Percentiles rank a stretch among this genome's conserved stretches.
Evolutionary conservation across 768 basidiomycete species (phyloP).

Genomic region (Astraeus odoratus): DNA sequence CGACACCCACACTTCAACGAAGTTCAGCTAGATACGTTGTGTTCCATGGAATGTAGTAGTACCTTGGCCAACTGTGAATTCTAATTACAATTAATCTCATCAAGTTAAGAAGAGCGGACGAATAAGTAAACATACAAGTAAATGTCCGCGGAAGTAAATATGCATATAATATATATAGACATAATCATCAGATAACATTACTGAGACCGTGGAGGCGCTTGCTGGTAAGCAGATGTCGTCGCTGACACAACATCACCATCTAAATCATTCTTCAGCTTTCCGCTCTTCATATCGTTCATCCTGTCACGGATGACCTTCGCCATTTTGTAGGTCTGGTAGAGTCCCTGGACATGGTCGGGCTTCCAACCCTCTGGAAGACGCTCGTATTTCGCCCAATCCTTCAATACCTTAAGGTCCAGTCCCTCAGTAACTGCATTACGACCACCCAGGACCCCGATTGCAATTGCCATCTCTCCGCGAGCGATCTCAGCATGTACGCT

Average conservation of each 20-base stretch:
- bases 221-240: background rate
- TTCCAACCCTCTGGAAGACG: slow-evolving; percentile 39
- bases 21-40: no score
- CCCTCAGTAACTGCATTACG: slow-evolving; percentile 34
- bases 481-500: slow-evolving; percentile 52
- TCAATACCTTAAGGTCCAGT: slow-evolving; percentile 38
- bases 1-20: no score
- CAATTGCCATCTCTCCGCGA: slow-evolving; percentile 61
- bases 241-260: slow-evolving; percentile 7
- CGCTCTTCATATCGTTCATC: slow-evolving; percentile 17
- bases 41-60: no score
- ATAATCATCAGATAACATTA: no score
- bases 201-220: no score
- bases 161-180: no score
- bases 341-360: slow-evolving; percentile 24
- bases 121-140: no score
- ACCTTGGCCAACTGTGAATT: no score
- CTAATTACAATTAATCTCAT: no score
- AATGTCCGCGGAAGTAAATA: no score
- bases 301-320: slow-evolving; percentile 20
- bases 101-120: no score
- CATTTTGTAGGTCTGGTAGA: slow-evolving; percentile 26
- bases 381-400: slow-evolving; percentile 45
- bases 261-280: slow-evolving; percentile 14
- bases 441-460: slow-evolving; percentile 42